A percentile compares a stretch with the other conserved stretches of the same genome.
Evolutionary conservation across 2,329 filamentous ascomycete genomes (phyloP).

Genomic region (Pseudocercospora fuligena): DNA sequence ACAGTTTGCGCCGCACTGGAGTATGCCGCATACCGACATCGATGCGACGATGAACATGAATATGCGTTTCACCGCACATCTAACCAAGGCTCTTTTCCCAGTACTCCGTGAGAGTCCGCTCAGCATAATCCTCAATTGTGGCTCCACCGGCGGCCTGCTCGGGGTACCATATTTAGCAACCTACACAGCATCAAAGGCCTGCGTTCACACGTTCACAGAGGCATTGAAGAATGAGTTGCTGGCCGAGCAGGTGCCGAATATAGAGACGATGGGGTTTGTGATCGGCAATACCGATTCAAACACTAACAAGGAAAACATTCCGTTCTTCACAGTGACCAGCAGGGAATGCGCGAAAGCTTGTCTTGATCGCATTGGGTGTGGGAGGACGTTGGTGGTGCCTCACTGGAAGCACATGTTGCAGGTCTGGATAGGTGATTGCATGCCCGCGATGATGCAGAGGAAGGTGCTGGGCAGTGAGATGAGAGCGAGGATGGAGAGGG

Average conservation of each 20-base stretch:
- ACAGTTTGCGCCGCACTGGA: neutral
- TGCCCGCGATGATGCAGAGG: constrained; percentile 1
- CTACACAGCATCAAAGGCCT: constrained; percentile 54
- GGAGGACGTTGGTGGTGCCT: neutral
- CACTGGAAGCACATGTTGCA: constrained; percentile 8
- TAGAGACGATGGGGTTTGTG: constrained; percentile 11
- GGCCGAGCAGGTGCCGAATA: neutral
- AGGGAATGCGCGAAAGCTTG: constrained; percentile 11
- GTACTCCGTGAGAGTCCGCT: constrained; percentile 46
- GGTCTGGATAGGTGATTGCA: neutral
- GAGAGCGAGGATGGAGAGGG: constrained; percentile 3
- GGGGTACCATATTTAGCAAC: constrained; percentile 52
- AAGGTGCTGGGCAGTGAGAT: neutral
- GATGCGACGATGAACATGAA: constrained; percentile 52
- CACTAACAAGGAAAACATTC: constrained; percentile 10
- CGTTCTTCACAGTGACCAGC: constrained; percentile 13
- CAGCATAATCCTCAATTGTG: constrained; percentile 55
- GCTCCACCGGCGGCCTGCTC: constrained; percentile 48
- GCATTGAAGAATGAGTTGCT: constrained; percentile 35
- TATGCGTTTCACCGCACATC: constrained; percentile 52
- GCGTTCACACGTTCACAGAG: constrained; percentile 46
- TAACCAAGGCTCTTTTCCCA: constrained; percentile 53
- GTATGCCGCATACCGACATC: constrained; percentile 37
- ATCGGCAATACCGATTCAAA: constrained; percentile 11
- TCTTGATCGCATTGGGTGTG: neutral